A percentile compares a stretch with the other conserved stretches of the same genome.
Conservation (phyloP, 2,329 filamentous ascomycete genomes). For the Ophiostoma quercus region DNA sequence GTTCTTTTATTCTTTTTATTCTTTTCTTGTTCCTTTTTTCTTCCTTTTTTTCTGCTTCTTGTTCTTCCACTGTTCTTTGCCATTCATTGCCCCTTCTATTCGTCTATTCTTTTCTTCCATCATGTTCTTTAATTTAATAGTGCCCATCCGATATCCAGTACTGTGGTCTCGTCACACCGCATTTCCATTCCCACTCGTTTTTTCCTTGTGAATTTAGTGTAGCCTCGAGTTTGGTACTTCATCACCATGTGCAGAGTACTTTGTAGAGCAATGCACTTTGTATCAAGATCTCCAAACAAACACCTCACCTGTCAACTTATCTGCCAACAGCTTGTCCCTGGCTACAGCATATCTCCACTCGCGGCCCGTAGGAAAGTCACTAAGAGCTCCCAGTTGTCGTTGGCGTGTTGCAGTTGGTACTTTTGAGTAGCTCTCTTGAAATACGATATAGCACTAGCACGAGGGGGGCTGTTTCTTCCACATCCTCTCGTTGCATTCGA, state of each 20-base stretch:
- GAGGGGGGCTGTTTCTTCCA: neutral
- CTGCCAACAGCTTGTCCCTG: neutral
- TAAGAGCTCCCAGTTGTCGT: neutral
- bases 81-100: neutral
- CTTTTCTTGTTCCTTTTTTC: neutral
- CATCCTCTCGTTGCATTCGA: neutral
- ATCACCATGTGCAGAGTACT: no score
- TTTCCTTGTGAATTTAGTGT: no score
- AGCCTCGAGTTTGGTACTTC: no score
- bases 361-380: constrained; percentile 4
- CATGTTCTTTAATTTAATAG: neutral
- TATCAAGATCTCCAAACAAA: neutral
- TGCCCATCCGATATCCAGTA: neutral
- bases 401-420: neutral
- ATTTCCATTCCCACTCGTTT: neutral
- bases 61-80: neutral
- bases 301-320: neutral
- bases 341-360: constrained; percentile 5
- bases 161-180: neutral
- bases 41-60: neutral
- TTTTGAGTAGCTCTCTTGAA: neutral
- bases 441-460: neutral
- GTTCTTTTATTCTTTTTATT: neutral
- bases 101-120: constrained; percentile 2
- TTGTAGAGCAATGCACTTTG: neutral